Base-by-base conservation (phyloP, 2,329 filamentous ascomycete species). In the Diplodia mutila region DNA sequence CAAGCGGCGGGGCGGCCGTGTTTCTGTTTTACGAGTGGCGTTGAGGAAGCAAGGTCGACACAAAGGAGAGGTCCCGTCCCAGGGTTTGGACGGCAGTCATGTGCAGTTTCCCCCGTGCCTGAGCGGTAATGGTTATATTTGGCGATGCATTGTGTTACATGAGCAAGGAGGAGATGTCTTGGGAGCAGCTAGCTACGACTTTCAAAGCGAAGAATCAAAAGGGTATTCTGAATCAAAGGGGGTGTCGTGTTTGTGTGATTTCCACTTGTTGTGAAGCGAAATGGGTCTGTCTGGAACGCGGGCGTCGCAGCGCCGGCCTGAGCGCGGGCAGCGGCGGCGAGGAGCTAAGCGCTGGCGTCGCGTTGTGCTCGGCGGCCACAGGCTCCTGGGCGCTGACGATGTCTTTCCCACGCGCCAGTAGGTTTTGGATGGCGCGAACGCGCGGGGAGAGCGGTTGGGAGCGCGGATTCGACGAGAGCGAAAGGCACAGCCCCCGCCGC, bases 251-350 rank as follows among this genome's bases (percentile, higher is more conserved):
- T 52, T 61, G 57, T 25, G 59, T 52, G 46, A 63, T 63, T 63
- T n/a, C n/a, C n/a, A n/a, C n/a, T n/a, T n/a, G n/a, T n/a, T 49
- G 57, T 63, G 59, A 63, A 51, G 59, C 59, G 59, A 63, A 16
- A 63, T 29, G 59, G 39, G 59, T 46, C 59, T 18, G 42, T 34
- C 59, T 63, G 59, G 42, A 52, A 63, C 59, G 29, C 59, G 7
- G 59, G 23, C 42, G 59, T 51, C 25, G 46, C 59, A 49, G 59
- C 42, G 59, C n/a, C 42, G 21, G n/a, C n/a, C n/a, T n/a, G n/a
- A n/a, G n/a, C n/a, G n/a, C n/a, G n/a, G n/a, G 46, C 59, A 49
- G 59, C 42, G 59, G 12, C 42, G 21, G 29, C 8, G 16, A n/a
- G 48, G 21, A 16, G 25, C 55, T 61, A n/a, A 61, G 55, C 55